A percentile compares a stretch with the other conserved stretches of the same genome.
These are phyloP conservation scores for Cryptosporidium parvum DNA, from an alignment of 169 alveolate genomes.

Conservation along the genomic window DNA sequence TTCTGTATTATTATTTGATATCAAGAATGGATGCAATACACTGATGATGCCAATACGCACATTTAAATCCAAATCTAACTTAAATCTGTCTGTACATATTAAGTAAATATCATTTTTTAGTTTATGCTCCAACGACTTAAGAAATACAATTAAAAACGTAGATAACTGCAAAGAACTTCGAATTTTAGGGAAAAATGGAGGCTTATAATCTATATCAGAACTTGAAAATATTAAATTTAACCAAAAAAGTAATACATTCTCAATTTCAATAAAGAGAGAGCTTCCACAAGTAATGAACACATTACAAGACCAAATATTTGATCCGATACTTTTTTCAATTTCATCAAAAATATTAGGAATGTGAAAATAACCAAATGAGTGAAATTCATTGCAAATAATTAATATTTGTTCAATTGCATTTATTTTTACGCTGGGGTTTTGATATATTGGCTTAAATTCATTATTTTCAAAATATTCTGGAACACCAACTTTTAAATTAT, in stretches of 20 bases:
- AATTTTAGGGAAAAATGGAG: conserved; percentile 46
- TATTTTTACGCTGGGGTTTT: background rate
- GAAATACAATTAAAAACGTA: conserved; percentile 24
- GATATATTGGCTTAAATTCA: background rate
- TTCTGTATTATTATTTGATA: background rate
- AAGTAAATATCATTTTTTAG: conserved; percentile 29
- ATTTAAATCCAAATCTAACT: conserved; percentile 34
- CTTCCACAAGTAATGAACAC: conserved; percentile 69
- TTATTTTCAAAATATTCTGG: background rate
- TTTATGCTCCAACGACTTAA: conserved; percentile 14
- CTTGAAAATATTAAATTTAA: conserved; percentile 39
- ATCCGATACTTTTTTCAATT: conserved; percentile 35
- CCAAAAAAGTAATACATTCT: conserved; percentile 65
- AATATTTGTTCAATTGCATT: conserved; percentile 40
- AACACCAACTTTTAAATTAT: background rate
- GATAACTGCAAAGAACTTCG: conserved; percentile 15
- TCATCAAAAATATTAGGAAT: conserved; percentile 34
- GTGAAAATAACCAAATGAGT: conserved; percentile 45
- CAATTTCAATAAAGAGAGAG: conserved; percentile 27
- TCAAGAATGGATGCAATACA: conserved; percentile 26
- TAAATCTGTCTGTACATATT: conserved; percentile 32
- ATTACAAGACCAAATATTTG: conserved; percentile 62
- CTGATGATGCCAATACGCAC: conserved; percentile 20
- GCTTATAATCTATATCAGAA: conserved; percentile 19
- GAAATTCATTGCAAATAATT: conserved; percentile 63